Evolutionary conservation across 163 green algal species (phyloP), one percentile per base, ranked within the genome.

Genomic region (Scenedesmus sp.): DNA sequence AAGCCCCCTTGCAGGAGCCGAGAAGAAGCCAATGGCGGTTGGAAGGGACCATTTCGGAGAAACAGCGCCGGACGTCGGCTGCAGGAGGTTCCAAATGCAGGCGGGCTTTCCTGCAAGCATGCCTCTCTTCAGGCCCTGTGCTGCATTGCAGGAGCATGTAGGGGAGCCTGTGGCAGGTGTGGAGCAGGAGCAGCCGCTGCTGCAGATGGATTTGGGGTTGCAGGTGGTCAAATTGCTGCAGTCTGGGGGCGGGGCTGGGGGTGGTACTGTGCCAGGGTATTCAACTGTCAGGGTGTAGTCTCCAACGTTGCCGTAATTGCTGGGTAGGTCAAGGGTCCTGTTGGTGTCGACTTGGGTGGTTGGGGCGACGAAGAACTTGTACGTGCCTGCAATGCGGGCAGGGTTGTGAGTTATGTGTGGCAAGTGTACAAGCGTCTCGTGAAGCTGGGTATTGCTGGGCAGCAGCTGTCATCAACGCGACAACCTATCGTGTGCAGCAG

Each of bases 301-400:
- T 52, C 70, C 70, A 79, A 79, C 70, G 20, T 79, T 79, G 70
- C 70, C 70, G 70, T 79, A 79, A 13, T 79, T 79, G 70, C 18
- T 79, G 18, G 70, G 70, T 34, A 79, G 70, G 18, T 79, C 18
- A 0, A 79, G 15, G 18, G 70, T 79, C 6, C 18, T 79, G 70
- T 79, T 34, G 18, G 15, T 6, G 70, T 79, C 70, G 18, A 34
- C 18, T 13, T 52, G 70, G 18, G 70, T 79, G 70, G 70, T 79
- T 34, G 70, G 70, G 10, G 15, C 10, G 5, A 79, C 70, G 18
- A n/a, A 79, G 20, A 79, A 79, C 70, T n/a, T 79, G 70, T 79
- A 79, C 18, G 70, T 79, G 15, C 70, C 70, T 66, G 59, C 59
- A 66, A 12, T 66, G 59, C 8, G 10, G 59, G 59, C 59, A 66